A percentile compares a stretch with the other conserved stretches of the same genome.
Evolutionary conservation across 192 early-diverging fungal species (phyloP).

Genomic region (Phycomyces nitens): DNA sequence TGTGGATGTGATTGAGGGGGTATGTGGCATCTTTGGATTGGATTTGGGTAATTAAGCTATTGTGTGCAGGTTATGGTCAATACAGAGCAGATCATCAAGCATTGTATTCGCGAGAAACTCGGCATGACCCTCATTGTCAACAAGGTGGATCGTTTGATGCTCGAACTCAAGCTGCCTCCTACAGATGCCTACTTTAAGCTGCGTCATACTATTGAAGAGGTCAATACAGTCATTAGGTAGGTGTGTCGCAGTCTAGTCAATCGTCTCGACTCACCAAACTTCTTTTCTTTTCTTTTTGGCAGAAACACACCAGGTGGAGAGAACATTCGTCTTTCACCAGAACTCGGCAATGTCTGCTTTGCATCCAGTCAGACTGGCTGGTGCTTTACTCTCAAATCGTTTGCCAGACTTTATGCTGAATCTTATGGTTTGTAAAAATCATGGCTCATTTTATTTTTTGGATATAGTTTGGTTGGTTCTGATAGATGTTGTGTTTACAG

Average conservation of each 20-base stretch:
- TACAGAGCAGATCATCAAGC: slow-evolving; percentile 83
- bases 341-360: slow-evolving; percentile 95
- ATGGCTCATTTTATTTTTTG: no score
- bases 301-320: slow-evolving; percentile 47
- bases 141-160: slow-evolving; percentile 97
- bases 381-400: slow-evolving; percentile 90
- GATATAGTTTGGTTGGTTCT: background rate
- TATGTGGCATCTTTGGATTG: no score
- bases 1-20: slow-evolving; percentile 96
- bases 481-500: slow-evolving; percentile 15
- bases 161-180: slow-evolving; percentile 95
- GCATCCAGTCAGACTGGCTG: slow-evolving; percentile 86
- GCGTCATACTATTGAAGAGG: slow-evolving; percentile 92
- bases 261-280: no score
- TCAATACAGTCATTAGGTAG: slow-evolving; percentile 76
- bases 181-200: slow-evolving; percentile 96
- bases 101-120: slow-evolving; percentile 75
- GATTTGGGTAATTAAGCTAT: no score
- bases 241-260: no score
- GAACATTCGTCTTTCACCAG: slow-evolving; percentile 80
- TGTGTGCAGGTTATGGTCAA: slow-evolving; percentile 75
- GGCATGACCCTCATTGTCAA: slow-evolving; percentile 88
- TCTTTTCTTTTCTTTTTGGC: no score
- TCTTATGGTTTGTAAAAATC: slow-evolving; percentile 55
- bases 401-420: slow-evolving; percentile 87